These are phyloP conservation scores for Saitozyma podzolica DNA, from an alignment of 768 basidiomycete genomes.

Conservation along the genomic window DNA sequence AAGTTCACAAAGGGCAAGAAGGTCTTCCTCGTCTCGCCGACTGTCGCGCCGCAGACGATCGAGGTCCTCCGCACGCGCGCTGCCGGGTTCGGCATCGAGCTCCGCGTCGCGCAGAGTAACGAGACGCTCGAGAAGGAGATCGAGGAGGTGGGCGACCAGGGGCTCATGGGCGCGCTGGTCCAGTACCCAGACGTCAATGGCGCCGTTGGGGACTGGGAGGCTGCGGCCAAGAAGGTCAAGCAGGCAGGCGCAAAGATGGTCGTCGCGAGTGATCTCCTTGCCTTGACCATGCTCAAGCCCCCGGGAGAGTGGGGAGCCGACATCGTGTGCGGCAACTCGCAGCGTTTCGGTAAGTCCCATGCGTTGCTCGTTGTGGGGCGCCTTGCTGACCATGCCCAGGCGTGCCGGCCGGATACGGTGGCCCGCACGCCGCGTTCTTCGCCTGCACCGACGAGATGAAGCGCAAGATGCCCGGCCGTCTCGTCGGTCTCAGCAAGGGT, in stretches of 20 bases:
- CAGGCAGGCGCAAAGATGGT: slow-evolving; percentile 74
- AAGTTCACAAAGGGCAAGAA: slow-evolving; percentile 65
- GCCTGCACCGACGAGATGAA: slow-evolving; percentile 88
- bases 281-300: slow-evolving; percentile 86
- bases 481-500: slow-evolving; percentile 89
- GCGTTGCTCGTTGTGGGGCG: neutral
- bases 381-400: slow-evolving; percentile 15
- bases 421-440: slow-evolving; percentile 97
- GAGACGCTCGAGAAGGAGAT: slow-evolving; percentile 60
- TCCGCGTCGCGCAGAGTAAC: slow-evolving; percentile 68
- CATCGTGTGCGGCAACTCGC: slow-evolving; percentile 90
- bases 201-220: slow-evolving; percentile 69
- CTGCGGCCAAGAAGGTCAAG: slow-evolving; percentile 69
- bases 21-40: slow-evolving; percentile 80
- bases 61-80: slow-evolving; percentile 87
- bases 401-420: slow-evolving; percentile 94
- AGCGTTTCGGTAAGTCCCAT: slow-evolving; percentile 69
- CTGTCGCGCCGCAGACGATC: slow-evolving; percentile 83
- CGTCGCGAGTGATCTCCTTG: slow-evolving; percentile 87
- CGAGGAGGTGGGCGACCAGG: slow-evolving; percentile 53
- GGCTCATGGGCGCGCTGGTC: slow-evolving; percentile 81
- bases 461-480: slow-evolving; percentile 96
- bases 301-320: slow-evolving; percentile 99
- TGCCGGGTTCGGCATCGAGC: slow-evolving; percentile 85
- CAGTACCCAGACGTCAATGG: slow-evolving; percentile 95